These are phyloP conservation scores for Parastagonospora avenae DNA, from an alignment of 2,329 filamentous ascomycete genomes.

Conservation along the genomic window DNA sequence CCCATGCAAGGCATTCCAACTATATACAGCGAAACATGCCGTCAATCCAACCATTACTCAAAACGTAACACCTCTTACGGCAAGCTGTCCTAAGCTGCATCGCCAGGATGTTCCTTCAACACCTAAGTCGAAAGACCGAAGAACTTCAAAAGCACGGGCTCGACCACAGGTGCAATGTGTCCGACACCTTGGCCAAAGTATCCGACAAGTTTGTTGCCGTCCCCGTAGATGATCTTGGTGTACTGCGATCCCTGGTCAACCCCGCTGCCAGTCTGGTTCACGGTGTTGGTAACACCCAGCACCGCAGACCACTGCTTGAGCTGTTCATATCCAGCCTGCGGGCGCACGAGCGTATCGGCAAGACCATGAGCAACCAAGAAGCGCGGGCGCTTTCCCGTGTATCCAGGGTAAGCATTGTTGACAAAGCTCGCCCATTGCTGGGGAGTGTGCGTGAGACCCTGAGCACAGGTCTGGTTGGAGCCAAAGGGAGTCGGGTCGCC, in stretches of 20 bases:
- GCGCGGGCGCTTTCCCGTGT: conserved; percentile 39
- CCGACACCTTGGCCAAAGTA: conserved; percentile 24
- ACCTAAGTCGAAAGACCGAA: conserved; percentile 10
- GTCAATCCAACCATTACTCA: background rate
- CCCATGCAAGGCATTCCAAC: background rate
- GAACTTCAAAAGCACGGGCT: conserved; percentile 17
- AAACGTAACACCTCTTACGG: background rate
- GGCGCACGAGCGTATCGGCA: conserved; percentile 34
- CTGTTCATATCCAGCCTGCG: conserved; percentile 21
- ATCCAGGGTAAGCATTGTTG: conserved; percentile 36
- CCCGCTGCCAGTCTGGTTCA: conserved; percentile 12
- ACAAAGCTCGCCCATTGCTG: conserved; percentile 16
- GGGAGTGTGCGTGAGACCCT: conserved; percentile 56
- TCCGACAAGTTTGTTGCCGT: conserved; percentile 18
- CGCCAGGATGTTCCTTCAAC: background rate
- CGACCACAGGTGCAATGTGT: conserved; percentile 18
- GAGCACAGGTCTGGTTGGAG: conserved; percentile 54
- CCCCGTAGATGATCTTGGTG: conserved; percentile 23
- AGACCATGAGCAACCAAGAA: conserved; percentile 44
- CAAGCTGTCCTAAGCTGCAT: background rate
- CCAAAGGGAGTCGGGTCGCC: conserved; percentile 9
- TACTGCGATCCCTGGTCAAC: conserved; percentile 15
- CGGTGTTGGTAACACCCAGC: conserved; percentile 10
- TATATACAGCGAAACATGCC: background rate
- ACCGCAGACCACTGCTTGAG: conserved; percentile 27